These are phyloP conservation scores for Leucoagaricus sp. DNA, from an alignment of 1,284 basidiomycete genomes.

Conservation along the genomic window DNA sequence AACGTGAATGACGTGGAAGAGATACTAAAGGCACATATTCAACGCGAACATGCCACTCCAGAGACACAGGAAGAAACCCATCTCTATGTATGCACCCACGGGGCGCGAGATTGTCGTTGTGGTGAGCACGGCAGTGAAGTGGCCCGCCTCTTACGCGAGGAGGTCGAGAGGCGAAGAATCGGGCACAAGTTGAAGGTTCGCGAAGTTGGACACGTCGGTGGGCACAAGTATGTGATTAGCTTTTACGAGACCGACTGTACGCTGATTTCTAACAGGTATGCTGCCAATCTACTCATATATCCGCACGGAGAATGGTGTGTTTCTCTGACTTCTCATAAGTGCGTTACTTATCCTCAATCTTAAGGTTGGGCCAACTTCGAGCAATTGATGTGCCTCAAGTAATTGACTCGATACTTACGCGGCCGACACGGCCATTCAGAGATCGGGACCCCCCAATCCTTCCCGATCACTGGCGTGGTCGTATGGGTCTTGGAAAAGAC, in stretches of 20 bases:
- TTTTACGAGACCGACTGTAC: slow-evolving; percentile 8
- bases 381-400: slow-evolving; percentile 56
- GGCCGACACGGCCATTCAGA: slow-evolving; percentile 31
- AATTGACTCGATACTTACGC: slow-evolving; percentile 48
- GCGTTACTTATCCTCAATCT: not conserved
- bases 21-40: slow-evolving; percentile 38
- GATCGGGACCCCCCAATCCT: slow-evolving; percentile 37
- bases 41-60: slow-evolving; percentile 16
- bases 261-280: slow-evolving; percentile 52
- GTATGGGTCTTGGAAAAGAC: slow-evolving; percentile 69
- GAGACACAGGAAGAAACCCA: slow-evolving; percentile 38
- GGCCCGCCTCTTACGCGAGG: slow-evolving; percentile 41
- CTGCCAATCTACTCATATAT: slow-evolving; percentile 76
- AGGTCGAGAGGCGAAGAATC: slow-evolving; percentile 36
- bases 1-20: slow-evolving; percentile 50
- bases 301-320: slow-evolving; percentile 80
- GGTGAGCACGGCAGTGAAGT: slow-evolving; percentile 63
- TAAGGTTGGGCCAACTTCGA: slow-evolving; percentile 62
- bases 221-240: slow-evolving; percentile 69
- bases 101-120: slow-evolving; percentile 72
- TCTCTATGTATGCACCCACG: slow-evolving; percentile 77
- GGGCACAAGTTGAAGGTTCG: slow-evolving; percentile 45
- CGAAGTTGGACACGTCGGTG: slow-evolving; percentile 80
- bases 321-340: not conserved
- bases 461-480: slow-evolving; percentile 66